Base-by-base conservation (phyloP, 139 green algal species). In the Chlamydomonas urium region DNA sequence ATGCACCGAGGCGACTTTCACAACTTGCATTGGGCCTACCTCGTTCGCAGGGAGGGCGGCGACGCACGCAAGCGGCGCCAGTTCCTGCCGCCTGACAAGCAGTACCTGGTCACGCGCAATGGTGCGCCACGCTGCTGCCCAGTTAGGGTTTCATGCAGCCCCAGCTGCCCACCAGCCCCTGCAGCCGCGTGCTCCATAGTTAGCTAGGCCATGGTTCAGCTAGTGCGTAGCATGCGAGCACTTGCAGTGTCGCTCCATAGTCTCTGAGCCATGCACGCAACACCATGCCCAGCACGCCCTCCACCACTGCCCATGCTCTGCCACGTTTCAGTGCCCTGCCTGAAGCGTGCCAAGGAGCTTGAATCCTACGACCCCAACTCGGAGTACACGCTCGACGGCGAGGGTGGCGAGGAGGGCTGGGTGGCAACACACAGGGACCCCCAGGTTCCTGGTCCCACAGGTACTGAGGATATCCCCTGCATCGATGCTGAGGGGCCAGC, bases 41-140 rank as follows among this genome's bases (percentile, higher is more conserved):
- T 26, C 21, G 45, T 17, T 56, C 28, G 45, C 86, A 94, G 89
- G 90, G 88, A 93, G 65, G 79, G 66, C 2, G 90, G 90, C 8
- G 88, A 94, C 26, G 35, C 79, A 8, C 81, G 71, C 61, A 94
- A 92, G 69, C 73, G 79, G 0, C 61, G 73, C 38, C 57, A 71
- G 19, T 93, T 89, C 73, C 75, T 97, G 14, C 92, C 92, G 2
- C 34, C 67, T 2, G 78, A 90, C 42, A 97, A 96, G 77, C 92
- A 97, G 79, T 97, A 87, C 66, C 85, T 97, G 0, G 83, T 95
- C 24, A 97, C 91, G 0, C 79, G 90, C 0, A 57, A 57, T 24
- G 36, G 37, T 59, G 36, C 36, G 35, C 24, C 33, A 50, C 33
- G 4, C 59, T 4, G 4, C 59, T n/a, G 31, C 8, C 28, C 31